These are phyloP conservation scores for Ophiostoma quercus DNA, from an alignment of 2,329 filamentous ascomycete species.

Conservation along the genomic window DNA sequence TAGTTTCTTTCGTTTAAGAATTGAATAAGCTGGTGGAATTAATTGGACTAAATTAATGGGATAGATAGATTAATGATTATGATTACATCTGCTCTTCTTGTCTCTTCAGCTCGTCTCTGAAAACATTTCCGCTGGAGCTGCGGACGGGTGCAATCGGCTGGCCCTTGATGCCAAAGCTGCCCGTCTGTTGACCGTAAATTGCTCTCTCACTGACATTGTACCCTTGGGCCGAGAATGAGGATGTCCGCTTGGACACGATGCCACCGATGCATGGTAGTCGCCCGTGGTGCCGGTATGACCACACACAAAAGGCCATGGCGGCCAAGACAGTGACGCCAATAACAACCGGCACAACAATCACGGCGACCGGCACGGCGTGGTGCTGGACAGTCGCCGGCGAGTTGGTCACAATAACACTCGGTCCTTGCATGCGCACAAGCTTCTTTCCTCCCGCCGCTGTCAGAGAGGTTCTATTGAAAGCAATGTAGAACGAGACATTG, in stretches of 20 bases:
- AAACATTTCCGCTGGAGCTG: not conserved
- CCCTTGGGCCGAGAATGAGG: not conserved
- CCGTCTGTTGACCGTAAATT: not conserved
- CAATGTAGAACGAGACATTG: not conserved
- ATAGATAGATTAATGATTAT: not conserved
- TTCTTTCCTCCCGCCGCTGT: not conserved
- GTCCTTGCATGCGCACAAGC: not conserved
- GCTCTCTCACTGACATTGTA: not conserved
- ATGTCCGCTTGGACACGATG: not conserved
- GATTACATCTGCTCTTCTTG: slow-evolving; percentile 3
- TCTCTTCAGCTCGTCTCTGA: not conserved
- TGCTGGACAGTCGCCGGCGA: not conserved
- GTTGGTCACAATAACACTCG: not conserved
- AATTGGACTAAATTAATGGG: not conserved
- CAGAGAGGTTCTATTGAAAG: not conserved
- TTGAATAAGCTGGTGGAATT: not conserved
- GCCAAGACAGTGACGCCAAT: not conserved
- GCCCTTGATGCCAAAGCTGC: not conserved
- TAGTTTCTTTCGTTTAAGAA: not conserved
- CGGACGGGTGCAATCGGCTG: not conserved
- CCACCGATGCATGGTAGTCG: not conserved
- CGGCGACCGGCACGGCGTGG: not conserved
- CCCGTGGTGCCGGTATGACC: not conserved
- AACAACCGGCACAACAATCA: not conserved
- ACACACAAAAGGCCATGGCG: not conserved